Base-by-base conservation (phyloP, 805 yeast genomes). In the Metschnikowia matae region DNA sequence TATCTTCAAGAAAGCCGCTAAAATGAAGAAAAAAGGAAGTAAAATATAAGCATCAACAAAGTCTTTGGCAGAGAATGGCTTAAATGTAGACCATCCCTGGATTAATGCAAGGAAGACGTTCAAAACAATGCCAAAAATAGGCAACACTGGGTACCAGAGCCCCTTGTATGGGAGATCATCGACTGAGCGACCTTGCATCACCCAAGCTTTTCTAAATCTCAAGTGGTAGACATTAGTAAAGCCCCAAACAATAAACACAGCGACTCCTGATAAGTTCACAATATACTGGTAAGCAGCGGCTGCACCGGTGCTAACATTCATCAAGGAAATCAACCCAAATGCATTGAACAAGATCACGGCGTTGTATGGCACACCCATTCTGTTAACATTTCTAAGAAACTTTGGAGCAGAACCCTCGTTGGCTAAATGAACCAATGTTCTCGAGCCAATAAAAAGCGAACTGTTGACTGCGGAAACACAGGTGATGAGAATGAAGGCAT, bases 401-500 rank as follows among this genome's bases (percentile, higher is more conserved):
- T 69, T 68, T 39, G 88, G 89, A 0, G 86, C 87, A 51, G 74
- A 73, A 1, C 83, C 81, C 49, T 78, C 82, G 52, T 76, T 70
- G 4, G 89, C 83, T 74, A 85, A 75, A 48, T 79, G 81, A 54
- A 84, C 80, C 13, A 85, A 70, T 1, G 89, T 78, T 63, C 91
- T 73, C 2, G 88, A 80, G 10, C 87, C 88, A 63, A 85, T 76
- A 64, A 81, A 85, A 47, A 85, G 80, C 34, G 86, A 79, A 39
- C 86, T 77, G 67, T 85, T 85, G 60, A 84, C 80, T 5, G 91
- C 87, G 32, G 87, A 81, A 40, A 86, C 64, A 58, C 87, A 80
- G 2, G 86, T 83, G 13, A 83, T 61, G 51, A 84, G 67, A 54
- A 85, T 78, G 58, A 86, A 78, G 0, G 89, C 82, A 54, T 83